These are phyloP conservation scores for Taiwanofungus camphoratus DNA, from an alignment of 1,284 basidiomycete genomes.

Conservation along the genomic window DNA sequence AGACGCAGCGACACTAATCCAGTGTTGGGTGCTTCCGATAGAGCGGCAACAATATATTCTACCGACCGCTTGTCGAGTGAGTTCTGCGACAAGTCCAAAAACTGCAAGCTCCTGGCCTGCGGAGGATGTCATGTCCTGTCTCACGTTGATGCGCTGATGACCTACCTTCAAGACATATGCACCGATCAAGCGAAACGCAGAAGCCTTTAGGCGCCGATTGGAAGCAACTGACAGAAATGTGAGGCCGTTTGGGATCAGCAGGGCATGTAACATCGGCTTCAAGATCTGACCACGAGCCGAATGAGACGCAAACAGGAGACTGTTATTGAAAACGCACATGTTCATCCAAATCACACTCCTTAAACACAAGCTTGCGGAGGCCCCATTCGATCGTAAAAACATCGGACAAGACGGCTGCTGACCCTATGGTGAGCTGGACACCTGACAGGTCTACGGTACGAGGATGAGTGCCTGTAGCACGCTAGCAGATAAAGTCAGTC, in stretches of 20 bases:
- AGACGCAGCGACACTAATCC: conserved; percentile 74
- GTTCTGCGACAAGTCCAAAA: conserved; percentile 89
- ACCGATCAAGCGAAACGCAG: conserved; percentile 79
- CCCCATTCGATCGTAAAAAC: conserved; percentile 90
- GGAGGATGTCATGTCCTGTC: conserved; percentile 1
- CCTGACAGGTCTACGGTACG: conserved; percentile 75
- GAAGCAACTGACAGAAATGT: conserved; percentile 84
- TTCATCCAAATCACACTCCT: conserved; percentile 79
- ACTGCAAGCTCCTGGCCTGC: conserved; percentile 71
- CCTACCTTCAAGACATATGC: conserved; percentile 72
- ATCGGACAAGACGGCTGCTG: conserved; percentile 80
- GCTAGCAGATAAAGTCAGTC: conserved; percentile 39
- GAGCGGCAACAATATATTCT: conserved; percentile 75
- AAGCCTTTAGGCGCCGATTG: conserved; percentile 75
- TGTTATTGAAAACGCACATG: conserved; percentile 39
- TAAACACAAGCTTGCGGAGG: conserved; percentile 73
- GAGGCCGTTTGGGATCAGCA: conserved; percentile 80
- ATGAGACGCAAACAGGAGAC: neutral
- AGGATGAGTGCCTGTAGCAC: conserved; percentile 47
- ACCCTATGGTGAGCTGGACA: conserved; percentile 63
- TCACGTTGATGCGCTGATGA: conserved; percentile 2
- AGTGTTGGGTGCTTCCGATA: conserved; percentile 47
- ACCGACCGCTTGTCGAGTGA: conserved; percentile 78
- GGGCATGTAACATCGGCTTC: conserved; percentile 87
- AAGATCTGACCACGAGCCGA: conserved; percentile 50